These are phyloP conservation scores for Cladorrhinum sp. DNA, from an alignment of 2,329 filamentous ascomycete genomes.

Conservation along the genomic window DNA sequence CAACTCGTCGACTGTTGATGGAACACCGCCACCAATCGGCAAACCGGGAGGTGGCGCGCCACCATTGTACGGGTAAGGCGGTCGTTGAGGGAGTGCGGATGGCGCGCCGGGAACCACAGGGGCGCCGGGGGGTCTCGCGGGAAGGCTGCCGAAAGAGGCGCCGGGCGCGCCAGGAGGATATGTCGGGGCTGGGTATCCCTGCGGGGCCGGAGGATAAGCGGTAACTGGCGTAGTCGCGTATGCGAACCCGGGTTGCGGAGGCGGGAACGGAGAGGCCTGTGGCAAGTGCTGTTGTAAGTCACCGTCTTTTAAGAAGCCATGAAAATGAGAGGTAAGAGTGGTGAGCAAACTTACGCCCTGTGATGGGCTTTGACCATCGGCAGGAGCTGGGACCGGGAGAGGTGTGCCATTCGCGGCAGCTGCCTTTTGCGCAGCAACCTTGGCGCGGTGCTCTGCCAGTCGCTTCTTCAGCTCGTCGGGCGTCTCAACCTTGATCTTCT, in stretches of 20 bases:
- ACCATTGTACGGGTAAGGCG: constrained; percentile 31
- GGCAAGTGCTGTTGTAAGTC: constrained; percentile 26
- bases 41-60: constrained; percentile 30
- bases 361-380: constrained; percentile 48
- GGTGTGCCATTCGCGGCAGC: constrained; percentile 55
- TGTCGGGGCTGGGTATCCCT: constrained; percentile 30
- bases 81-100: constrained; percentile 30
- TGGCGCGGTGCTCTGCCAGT: constrained; percentile 72
- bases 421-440: constrained; percentile 58
- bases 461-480: constrained; percentile 76
- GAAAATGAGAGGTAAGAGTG: background rate
- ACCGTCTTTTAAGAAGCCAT: background rate
- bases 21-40: constrained; percentile 29
- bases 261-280: constrained; percentile 43
- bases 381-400: constrained; percentile 45
- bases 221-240: constrained; percentile 23
- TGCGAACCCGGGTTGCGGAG: constrained; percentile 36
- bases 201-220: constrained; percentile 10
- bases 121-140: constrained; percentile 43
- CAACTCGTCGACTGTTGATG: constrained; percentile 47
- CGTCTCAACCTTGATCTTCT: constrained; percentile 71
- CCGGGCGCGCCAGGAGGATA: constrained; percentile 37
- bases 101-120: constrained; percentile 21
- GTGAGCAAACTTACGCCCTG: constrained; percentile 52
- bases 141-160: constrained; percentile 40